These are phyloP conservation scores for Russula olivacea DNA, from an alignment of 768 basidiomycete species.

Conservation along the genomic window DNA sequence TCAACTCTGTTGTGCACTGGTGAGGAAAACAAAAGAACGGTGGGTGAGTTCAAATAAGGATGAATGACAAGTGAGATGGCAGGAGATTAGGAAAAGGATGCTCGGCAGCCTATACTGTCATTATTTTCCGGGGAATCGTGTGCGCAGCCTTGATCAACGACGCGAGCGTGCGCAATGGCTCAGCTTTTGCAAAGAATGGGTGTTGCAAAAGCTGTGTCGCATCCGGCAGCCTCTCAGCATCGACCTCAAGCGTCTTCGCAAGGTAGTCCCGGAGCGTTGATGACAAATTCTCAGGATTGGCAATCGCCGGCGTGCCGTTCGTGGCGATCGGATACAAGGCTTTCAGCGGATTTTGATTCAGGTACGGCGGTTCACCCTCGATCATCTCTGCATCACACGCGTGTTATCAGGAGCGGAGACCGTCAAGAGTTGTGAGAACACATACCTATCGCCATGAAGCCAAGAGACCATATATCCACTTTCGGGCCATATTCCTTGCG, in stretches of 20 bases:
- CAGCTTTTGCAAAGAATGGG: conserved; percentile 81
- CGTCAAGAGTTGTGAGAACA: conserved; percentile 35
- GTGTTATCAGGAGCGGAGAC: background rate
- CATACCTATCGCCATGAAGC: conserved; percentile 67
- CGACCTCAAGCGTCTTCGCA: conserved; percentile 83
- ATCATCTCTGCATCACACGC: conserved; percentile 74
- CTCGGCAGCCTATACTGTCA: too few relatives aligned
- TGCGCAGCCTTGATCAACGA: conserved; percentile 87
- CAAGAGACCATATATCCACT: conserved; percentile 94
- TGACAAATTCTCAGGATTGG: conserved; percentile 76
- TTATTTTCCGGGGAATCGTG: too few relatives aligned
- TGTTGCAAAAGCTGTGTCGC: conserved; percentile 81
- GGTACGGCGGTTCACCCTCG: conserved; percentile 93
- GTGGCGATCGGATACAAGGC: conserved; percentile 97
- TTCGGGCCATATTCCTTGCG: conserved; percentile 97
- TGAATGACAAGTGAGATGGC: conserved; percentile 4
- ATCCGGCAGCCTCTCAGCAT: conserved; percentile 87
- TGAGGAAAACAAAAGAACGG: background rate
- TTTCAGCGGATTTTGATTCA: conserved; percentile 93
- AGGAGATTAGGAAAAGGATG: background rate
- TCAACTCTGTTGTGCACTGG: background rate
- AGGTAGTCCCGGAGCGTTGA: conserved; percentile 85
- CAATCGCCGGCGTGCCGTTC: conserved; percentile 93
- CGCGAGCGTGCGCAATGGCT: conserved; percentile 81
- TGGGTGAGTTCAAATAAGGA: conserved; percentile 10